Evolutionary conservation across 1,284 basidiomycete species (phyloP).

Genomic region (Boletus semigastroideus): DNA sequence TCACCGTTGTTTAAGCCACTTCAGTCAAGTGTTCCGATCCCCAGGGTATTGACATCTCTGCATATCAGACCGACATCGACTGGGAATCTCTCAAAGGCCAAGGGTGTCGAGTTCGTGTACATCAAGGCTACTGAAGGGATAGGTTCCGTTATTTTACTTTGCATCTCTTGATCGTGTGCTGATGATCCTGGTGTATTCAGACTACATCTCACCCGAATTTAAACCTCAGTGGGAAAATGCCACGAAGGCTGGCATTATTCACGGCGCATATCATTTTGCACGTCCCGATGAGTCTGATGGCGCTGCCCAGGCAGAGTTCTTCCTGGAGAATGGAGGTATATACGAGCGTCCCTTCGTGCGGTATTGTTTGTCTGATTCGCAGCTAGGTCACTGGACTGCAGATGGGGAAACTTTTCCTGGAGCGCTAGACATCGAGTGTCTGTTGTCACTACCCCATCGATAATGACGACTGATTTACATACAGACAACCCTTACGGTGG

Average conservation of each 20-base stretch:
- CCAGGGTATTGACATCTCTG: conserved; percentile 57
- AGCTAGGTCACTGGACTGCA: conserved; percentile 51
- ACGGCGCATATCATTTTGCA: conserved; percentile 60
- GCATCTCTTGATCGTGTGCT: not conserved
- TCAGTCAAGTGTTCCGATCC: conserved; percentile 38
- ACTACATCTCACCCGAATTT: conserved; percentile 38
- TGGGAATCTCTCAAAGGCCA: conserved; percentile 55
- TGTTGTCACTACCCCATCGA: conserved; percentile 8
- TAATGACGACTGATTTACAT: not conserved
- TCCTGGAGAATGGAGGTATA: conserved; percentile 63
- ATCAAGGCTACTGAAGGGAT: conserved; percentile 67
- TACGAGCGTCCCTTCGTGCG: conserved; percentile 5
- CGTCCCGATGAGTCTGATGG: conserved; percentile 41
- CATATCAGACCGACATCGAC: conserved; percentile 52
- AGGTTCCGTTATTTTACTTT: conserved; percentile 31
- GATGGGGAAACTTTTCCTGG: conserved; percentile 66
- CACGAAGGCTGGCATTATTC: conserved; percentile 46
- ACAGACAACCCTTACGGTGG: conserved; percentile 50
- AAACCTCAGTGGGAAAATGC: conserved; percentile 46
- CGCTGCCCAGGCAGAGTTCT: conserved; percentile 49
- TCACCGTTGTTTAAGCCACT: conserved; percentile 15
- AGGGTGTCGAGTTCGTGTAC: conserved; percentile 59
- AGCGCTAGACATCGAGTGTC: conserved; percentile 64
- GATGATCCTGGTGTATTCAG: conserved; percentile 9
- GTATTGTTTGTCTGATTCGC: not conserved